These are phyloP conservation scores for Diplotaxis tenuifolia DNA, from an alignment of 345 rosid genomes.

Conservation along the genomic window DNA sequence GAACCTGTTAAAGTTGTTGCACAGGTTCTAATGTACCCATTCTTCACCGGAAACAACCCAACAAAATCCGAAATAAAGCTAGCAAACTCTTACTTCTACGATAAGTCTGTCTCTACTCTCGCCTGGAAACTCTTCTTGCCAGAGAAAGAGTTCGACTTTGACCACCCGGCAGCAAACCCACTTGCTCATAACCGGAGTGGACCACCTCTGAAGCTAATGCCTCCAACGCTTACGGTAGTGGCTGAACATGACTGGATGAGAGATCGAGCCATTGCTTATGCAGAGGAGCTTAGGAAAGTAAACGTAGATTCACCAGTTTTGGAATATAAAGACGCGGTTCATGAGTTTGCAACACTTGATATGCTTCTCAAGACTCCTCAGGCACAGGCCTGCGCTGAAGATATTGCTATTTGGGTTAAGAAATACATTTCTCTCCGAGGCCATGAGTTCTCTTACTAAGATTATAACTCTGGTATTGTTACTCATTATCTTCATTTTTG, in stretches of 20 bases:
- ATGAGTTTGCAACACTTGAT: conserved; percentile 94
- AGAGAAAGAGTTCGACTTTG: conserved; percentile 66
- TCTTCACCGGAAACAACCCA: conserved; percentile 76
- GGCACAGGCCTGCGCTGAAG: conserved; percentile 87
- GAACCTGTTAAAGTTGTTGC: conserved; percentile 91
- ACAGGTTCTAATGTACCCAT: conserved; percentile 89
- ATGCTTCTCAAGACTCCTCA: conserved; percentile 83
- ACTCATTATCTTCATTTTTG: conserved; percentile 18
- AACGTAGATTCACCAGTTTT: conserved; percentile 88
- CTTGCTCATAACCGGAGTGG: conserved; percentile 55
- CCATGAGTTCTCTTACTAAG: conserved; percentile 84
- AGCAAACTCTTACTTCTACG: conserved; percentile 79
- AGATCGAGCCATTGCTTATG: conserved; percentile 89
- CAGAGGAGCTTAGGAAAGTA: conserved; percentile 82
- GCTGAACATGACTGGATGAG: conserved; percentile 99
- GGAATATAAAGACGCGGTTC: conserved; percentile 92
- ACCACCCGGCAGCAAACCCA: conserved; percentile 93
- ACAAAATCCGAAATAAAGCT: conserved; percentile 74
- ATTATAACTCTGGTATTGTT: neutral
- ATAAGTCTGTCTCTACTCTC: conserved; percentile 65
- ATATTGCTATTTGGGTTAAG: conserved; percentile 88
- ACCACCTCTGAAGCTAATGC: conserved; percentile 85
- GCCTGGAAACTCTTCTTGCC: conserved; percentile 88
- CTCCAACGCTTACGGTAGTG: conserved; percentile 86
- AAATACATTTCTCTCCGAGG: conserved; percentile 82